Percentiles rank a stretch among this genome's conserved stretches.
These are phyloP conservation scores for Entonaema liquescens DNA, from an alignment of 495 filamentous ascomycete genomes.

Conservation along the genomic window DNA sequence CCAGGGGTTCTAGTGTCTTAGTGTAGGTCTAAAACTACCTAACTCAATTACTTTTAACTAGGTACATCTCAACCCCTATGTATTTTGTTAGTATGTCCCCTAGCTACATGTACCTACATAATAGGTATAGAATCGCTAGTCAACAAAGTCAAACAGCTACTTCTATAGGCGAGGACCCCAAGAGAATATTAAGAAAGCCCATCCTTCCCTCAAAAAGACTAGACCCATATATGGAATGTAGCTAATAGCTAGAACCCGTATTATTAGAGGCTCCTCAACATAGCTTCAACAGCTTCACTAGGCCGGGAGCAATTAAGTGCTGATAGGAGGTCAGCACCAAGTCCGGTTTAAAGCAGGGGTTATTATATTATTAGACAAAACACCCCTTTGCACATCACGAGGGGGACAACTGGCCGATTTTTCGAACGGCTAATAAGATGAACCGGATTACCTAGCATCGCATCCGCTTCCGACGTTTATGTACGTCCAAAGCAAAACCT, in stretches of 20 bases:
- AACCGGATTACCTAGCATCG: not conserved
- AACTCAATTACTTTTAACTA: no score
- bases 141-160: not conserved
- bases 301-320: conserved; percentile 6
- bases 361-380: conserved; percentile 1
- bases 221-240: not conserved
- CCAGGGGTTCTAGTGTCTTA: not conserved
- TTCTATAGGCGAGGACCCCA: not conserved
- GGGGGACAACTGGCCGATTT: not conserved
- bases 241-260: not conserved
- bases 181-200: not conserved
- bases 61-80: not conserved
- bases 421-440: not conserved
- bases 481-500: not conserved
- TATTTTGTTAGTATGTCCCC: no score
- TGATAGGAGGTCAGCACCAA: conserved; percentile 26
- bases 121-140: not conserved
- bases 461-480: not conserved
- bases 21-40: not conserved
- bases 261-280: not conserved
- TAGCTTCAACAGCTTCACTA: not conserved
- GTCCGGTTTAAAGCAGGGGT: conserved; percentile 5
- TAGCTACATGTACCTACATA: not conserved
- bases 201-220: not conserved
- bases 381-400: not conserved